Conservation (phyloP, 768 basidiomycete genomes). For the Hypholoma sublateritium region DNA sequence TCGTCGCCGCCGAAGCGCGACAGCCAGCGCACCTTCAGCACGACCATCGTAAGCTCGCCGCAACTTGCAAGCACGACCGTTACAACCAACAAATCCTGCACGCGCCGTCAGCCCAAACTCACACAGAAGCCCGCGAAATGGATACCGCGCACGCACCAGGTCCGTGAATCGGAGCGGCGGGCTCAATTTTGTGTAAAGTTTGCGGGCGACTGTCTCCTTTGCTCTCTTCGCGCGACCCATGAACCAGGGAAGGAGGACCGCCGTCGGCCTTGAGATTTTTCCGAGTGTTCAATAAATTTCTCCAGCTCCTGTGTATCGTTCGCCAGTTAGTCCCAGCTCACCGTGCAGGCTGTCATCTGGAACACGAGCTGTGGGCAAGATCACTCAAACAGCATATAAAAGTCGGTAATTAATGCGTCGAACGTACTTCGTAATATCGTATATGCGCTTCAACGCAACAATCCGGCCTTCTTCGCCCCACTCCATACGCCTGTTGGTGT, state of each 20-base stretch:
- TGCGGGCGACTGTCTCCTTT: constrained; percentile 30
- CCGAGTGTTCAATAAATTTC: constrained; percentile 29
- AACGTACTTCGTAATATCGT: constrained; percentile 23
- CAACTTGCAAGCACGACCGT: constrained; percentile 46
- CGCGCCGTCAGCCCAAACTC: too few species aligned
- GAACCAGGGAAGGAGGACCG: constrained; percentile 36
- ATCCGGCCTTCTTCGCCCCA: constrained; percentile 27
- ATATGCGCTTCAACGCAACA: constrained; percentile 29
- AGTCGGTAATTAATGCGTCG: background rate
- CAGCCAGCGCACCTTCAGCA: constrained; percentile 55
- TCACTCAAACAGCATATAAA: background rate
- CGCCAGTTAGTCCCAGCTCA: constrained; percentile 33
- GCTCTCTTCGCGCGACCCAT: constrained; percentile 29
- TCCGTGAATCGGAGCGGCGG: too few species aligned
- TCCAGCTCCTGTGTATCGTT: constrained; percentile 22
- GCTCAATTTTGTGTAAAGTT: constrained; percentile 26
- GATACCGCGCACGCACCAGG: too few species aligned
- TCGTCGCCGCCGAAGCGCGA: constrained; percentile 14
- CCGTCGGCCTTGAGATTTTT: constrained; percentile 32
- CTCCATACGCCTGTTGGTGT: constrained; percentile 21
- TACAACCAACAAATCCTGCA: constrained; percentile 46
- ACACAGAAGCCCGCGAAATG: too few species aligned
- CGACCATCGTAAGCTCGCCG: constrained; percentile 47
- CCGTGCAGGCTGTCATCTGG: constrained; percentile 38
- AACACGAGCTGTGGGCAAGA: constrained; percentile 29